Evolutionary conservation across 1,139 yeast species (phyloP).

Genomic region (Dujonia santamariae): DNA sequence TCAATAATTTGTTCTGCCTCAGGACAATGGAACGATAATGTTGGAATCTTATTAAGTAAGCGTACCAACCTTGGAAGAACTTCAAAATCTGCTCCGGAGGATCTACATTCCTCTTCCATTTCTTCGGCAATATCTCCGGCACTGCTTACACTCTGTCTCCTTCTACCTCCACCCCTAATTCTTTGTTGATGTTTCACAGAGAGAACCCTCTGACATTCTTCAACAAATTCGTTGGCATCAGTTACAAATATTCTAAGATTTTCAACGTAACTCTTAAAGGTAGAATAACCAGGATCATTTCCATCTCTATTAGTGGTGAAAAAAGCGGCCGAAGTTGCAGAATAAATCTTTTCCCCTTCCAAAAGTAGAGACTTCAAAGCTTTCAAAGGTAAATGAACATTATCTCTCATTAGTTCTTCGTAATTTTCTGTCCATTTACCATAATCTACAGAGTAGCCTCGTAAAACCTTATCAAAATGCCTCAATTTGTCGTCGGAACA

Average conservation of each 20-base stretch:
- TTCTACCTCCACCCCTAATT: constrained; percentile 26
- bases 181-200: constrained; percentile 52
- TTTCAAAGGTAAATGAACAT: constrained; percentile 47
- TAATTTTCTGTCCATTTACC: constrained; percentile 52
- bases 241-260: constrained; percentile 44
- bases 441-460: constrained; percentile 41
- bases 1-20: constrained; percentile 62
- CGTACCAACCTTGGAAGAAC: constrained; percentile 22
- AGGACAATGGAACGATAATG: constrained; percentile 48
- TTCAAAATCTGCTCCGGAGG: background rate
- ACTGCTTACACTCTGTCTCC: constrained; percentile 8
- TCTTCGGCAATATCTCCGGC: constrained; percentile 12
- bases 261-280: constrained; percentile 22
- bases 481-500: constrained; percentile 53
- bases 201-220: constrained; percentile 53
- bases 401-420: constrained; percentile 35
- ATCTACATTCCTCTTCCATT: constrained; percentile 9
- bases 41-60: constrained; percentile 47
- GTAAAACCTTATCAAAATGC: constrained; percentile 29
- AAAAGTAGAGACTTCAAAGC: constrained; percentile 39
- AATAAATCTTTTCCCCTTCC: constrained; percentile 56
- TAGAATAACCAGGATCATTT: constrained; percentile 14
- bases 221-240: constrained; percentile 50
- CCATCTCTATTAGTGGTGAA: constrained; percentile 9
- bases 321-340: constrained; percentile 21